A percentile compares a stretch with the other conserved stretches of the same genome.
Conservation (phyloP, 352 stramenopile species). For the Pythium phragmiticola region DNA sequence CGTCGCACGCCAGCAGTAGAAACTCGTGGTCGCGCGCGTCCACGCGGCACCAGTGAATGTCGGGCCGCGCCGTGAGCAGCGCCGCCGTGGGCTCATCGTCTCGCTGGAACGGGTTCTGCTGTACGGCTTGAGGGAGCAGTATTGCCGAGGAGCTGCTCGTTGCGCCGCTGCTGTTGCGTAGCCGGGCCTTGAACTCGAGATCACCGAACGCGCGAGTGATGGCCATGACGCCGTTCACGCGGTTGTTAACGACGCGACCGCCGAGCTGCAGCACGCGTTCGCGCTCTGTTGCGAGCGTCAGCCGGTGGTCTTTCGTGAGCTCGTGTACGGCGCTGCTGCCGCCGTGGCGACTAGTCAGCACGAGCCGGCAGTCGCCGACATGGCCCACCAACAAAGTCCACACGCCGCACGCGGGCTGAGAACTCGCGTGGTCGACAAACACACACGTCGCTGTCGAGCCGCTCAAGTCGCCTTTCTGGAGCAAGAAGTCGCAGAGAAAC, state of each 20-base stretch:
- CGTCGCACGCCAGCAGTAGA: conserved; percentile 78
- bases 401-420: not conserved
- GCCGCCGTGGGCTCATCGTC: conserved; percentile 56
- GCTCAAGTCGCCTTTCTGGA: conserved; percentile 70
- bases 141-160: conserved; percentile 11
- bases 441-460: conserved; percentile 78
- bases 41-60: conserved; percentile 42
- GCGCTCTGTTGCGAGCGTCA: conserved; percentile 45
- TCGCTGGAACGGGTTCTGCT: conserved; percentile 35
- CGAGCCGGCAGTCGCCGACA: conserved; percentile 73
- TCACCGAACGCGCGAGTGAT: conserved; percentile 85
- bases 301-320: conserved; percentile 64
- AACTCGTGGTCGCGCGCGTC: conserved; percentile 51
- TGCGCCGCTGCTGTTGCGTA: conserved; percentile 22
- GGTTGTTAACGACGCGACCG: conserved; percentile 74
- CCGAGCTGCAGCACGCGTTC: conserved; percentile 54
- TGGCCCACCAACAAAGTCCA: conserved; percentile 45
- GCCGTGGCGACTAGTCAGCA: conserved; percentile 49
- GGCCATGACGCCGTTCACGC: conserved; percentile 82
- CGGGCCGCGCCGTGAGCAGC: conserved; percentile 52
- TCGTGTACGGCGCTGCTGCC: conserved; percentile 33
- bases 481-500: conserved; percentile 66
- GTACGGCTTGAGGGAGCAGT: conserved; percentile 19
- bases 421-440: conserved; percentile 19
- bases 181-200: conserved; percentile 74